These are phyloP conservation scores for Lactifluus volemus DNA, from an alignment of 768 basidiomycete genomes.

Conservation along the genomic window DNA sequence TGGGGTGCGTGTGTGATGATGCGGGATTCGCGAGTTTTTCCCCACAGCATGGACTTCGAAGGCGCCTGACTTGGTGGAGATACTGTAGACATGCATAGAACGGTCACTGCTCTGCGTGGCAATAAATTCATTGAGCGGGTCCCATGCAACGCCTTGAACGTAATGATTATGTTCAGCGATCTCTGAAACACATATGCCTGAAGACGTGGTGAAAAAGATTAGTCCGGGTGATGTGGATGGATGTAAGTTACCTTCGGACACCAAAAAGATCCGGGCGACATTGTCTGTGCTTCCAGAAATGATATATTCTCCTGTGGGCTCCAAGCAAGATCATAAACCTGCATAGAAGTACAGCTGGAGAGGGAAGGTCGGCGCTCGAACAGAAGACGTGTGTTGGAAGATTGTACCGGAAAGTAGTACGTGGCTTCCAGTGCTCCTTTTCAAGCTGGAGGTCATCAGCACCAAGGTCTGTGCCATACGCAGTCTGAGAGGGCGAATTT, in stretches of 20 bases:
- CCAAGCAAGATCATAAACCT: slow-evolving; percentile 98
- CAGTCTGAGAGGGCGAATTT: slow-evolving; percentile 54
- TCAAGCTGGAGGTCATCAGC: slow-evolving; percentile 79
- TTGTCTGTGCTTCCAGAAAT: slow-evolving; percentile 98
- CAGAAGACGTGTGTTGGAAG: background rate
- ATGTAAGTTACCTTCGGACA: slow-evolving; percentile 37
- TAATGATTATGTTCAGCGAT: slow-evolving; percentile 93
- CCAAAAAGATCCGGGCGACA: slow-evolving; percentile 74
- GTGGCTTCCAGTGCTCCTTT: slow-evolving; percentile 92
- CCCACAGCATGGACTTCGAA: slow-evolving; percentile 90
- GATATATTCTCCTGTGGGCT: slow-evolving; percentile 92
- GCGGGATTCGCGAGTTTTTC: slow-evolving; percentile 71
- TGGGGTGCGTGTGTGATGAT: slow-evolving; percentile 63
- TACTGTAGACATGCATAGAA: slow-evolving; percentile 89
- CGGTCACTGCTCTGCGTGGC: slow-evolving; percentile 96
- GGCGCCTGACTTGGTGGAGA: slow-evolving; percentile 67
- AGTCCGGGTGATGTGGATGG: background rate
- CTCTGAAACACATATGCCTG: slow-evolving; percentile 82
- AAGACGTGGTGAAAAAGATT: slow-evolving; percentile 9
- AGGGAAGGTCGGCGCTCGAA: background rate
- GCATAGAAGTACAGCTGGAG: slow-evolving; percentile 79
- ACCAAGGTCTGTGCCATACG: slow-evolving; percentile 76
- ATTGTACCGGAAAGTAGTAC: slow-evolving; percentile 73
- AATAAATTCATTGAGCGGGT: slow-evolving; percentile 93
- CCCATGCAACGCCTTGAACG: slow-evolving; percentile 99